Evolutionary conservation across 2,329 filamentous ascomycete genomes (phyloP), one percentile per base, ranked within the genome.

Genomic region (Neonectria coccinea): DNA sequence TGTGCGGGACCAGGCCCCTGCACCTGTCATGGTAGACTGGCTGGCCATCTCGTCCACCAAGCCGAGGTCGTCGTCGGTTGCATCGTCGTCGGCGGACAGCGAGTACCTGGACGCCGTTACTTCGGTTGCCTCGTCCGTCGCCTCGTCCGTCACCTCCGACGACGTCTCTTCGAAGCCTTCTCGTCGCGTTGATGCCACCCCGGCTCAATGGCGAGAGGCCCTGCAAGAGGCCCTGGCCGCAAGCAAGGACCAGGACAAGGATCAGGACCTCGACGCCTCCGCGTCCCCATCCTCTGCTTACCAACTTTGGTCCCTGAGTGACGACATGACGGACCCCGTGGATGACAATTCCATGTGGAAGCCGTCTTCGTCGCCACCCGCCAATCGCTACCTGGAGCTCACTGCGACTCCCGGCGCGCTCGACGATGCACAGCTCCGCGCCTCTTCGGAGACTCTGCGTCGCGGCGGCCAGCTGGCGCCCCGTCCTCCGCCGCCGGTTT

Each of bases 181-280:
- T 22, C 65, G 67, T 54, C 74, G 67, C 25, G 68, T 59, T 66
- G 73, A 52, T 63, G 76, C 68, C 56, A 75, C 61, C 29, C 71
- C 66, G 65, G 74, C 71, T 14, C 56, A 77, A 57, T 83, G 82
- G 82, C 72, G 77, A 9, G 71, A 73, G 18, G 83, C 83, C 4
- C 76, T 85, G 42, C 62, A 67, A 6, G 71, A 73, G 45, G 73
- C 73, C 36, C 69, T 72, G 39, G 39, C 39, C 9, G 7, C 66
- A 29, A 56, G 56, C 56, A 64, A 67, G 67, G 66, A 53, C 12
- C 39, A 25, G 53, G 25, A 57, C 58, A 44, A 45, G 61, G 61
- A 64, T 33, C 55, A 56, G 44, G 56, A 25, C 18, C 56, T 59
- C 42, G 56, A 67, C 27, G 62, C 59, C 18, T 33, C 54, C 10